Conservation (phyloP, 345 rosid species). For the Brassica nigra region DNA sequence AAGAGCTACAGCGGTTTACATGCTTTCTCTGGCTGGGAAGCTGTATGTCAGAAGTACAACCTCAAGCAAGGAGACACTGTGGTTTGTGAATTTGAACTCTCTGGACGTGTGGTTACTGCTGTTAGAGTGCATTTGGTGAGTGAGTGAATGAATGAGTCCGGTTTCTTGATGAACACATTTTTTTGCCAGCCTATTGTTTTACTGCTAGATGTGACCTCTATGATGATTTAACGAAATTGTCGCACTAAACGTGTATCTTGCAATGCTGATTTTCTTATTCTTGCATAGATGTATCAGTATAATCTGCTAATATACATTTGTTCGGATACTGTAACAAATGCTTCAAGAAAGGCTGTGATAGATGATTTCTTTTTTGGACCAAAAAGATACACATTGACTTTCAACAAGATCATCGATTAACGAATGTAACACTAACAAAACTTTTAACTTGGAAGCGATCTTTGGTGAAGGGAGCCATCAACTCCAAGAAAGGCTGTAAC, state of each 20-base stretch:
- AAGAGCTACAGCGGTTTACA: neutral
- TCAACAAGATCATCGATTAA: neutral
- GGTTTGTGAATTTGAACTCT: conserved; percentile 32
- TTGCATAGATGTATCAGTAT: neutral
- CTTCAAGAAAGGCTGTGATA: neutral
- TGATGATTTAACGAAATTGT: neutral
- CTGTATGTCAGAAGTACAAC: conserved; percentile 1
- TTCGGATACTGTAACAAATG: neutral
- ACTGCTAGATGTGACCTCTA: neutral
- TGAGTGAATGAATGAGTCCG: neutral
- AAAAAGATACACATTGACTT: neutral
- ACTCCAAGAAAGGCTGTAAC: neutral
- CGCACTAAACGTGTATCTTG: neutral
- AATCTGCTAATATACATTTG: neutral
- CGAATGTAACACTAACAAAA: neutral
- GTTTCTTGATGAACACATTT: neutral
- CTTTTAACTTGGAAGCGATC: neutral
- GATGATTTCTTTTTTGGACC: neutral
- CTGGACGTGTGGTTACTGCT: conserved; percentile 3
- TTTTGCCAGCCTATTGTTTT: neutral
- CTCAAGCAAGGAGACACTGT: conserved; percentile 12
- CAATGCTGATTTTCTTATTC: neutral
- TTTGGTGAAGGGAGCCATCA: neutral
- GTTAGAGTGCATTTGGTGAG: conserved; percentile 20
- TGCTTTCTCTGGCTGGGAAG: conserved; percentile 23